Evolutionary conservation across 352 stramenopile species (phyloP), one percentile per base, ranked within the genome.

Genomic region (Phytophthora uliginosa): DNA sequence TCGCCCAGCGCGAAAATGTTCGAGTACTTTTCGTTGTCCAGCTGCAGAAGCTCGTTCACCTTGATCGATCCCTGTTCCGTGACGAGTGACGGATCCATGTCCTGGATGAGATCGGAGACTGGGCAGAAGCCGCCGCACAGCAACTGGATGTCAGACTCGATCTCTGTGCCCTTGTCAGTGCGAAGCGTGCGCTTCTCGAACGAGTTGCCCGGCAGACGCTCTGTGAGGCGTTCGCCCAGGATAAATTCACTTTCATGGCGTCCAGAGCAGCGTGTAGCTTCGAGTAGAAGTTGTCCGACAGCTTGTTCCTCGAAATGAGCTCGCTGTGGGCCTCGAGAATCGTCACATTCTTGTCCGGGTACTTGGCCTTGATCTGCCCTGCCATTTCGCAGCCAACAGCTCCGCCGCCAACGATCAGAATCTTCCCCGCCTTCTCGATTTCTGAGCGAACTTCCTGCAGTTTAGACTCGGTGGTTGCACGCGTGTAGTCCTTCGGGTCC

Each of bases 1-100:
- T 92, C 84, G 20, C 81, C 82, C 12, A 90, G 48, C 10, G 76
- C 82, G 31, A 89, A 89, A 4, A 90, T 72, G 51, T 89, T 70
- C 0, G 36, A 7, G 61, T 83, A 85, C 57, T 74, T 74, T 2
- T 64, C 59, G 66, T 78, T 50, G 42, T 88, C 79, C 40, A 92
- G 50, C 68, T 92, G 80, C n/a, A 90, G 63, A 10, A 63, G 18
- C 7, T 66, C 67, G 40, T 87, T 90, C 17, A 92, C 84, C n/a
- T 78, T 82, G 56, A 92, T 74, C 47, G 62, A 70, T 7, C 79
- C 82, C 5, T 56, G 53, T 1, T 73, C 66, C 10, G 73, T 73
- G 18, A 88, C 58, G 2, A 89, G 64, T 7, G 75, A 71, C 5
- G 69, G 26, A 38, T 88, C 76, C 61, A 88, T 71, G 34, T 65